Base-by-base conservation (phyloP, 768 basidiomycete genomes). In the Suillus discolor region DNA sequence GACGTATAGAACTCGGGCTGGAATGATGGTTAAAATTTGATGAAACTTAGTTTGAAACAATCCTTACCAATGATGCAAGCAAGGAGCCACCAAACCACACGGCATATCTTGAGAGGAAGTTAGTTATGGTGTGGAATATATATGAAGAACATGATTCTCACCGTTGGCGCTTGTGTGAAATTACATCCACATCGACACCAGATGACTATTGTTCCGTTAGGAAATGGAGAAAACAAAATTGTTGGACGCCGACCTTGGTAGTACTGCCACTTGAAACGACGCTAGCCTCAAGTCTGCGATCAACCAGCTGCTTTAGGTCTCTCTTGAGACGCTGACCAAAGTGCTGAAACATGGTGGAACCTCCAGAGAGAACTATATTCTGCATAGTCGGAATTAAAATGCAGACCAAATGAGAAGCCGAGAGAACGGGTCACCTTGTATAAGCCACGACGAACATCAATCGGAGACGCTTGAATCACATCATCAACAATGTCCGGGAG, bases 311-410 rank as follows among this genome's bases (percentile, higher is more conserved):
- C 81, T 95, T 97, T 53, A 99, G 79, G 73, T 99, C 97, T 51
- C 96, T 89, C 82, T 99, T 96, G 68, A 99, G 86, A 54, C 97
- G 89, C 75, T 94, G 90, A n/a, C 94, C 95, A 74, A 99, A 99
- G 81, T 98, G 91, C 71, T 97, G 94, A 84, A 99, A 99, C 97
- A 98, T 99, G 59, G 97, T 99, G 12, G 95, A 97, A 25, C 97
- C 97, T 64, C 97, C 97, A 0, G 93, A 96, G 2, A 99, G 80
- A 8, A 99, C 97, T 63, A 99, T 99, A 79, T 99, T 99, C 94
- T 96, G 65, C 18, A n/a, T 25, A 23, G 55, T 4, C 20, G 3
- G 23, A 65, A 18, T 34, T 65, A 45, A 25, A n/a, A 34, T 25
- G 65, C 31, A 23, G 63, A 3, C 44, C 12, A 36, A 57, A 44